These are phyloP conservation scores for Talaromyces sp. DNA, from an alignment of 2,329 filamentous ascomycete genomes.

Conservation along the genomic window DNA sequence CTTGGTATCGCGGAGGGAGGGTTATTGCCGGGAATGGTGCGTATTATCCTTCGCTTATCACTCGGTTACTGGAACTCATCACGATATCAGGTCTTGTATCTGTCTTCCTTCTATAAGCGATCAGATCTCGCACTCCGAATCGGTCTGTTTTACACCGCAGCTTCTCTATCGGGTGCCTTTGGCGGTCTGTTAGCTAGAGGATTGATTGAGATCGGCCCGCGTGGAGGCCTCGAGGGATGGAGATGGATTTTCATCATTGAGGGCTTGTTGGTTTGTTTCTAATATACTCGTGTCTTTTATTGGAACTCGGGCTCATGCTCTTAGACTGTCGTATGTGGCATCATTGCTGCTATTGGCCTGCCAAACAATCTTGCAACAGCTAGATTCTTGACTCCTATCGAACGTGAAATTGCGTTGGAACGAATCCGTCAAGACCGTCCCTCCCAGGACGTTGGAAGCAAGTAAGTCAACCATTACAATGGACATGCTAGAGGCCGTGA, in stretches of 20 bases:
- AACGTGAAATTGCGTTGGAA: slow-evolving; percentile 49
- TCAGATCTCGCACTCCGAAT: slow-evolving; percentile 61
- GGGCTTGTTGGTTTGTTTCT: slow-evolving; percentile 39
- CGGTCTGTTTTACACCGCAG: slow-evolving; percentile 65
- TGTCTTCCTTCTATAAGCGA: slow-evolving; percentile 60
- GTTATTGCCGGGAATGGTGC: slow-evolving; percentile 62
- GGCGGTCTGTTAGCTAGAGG: slow-evolving; percentile 61
- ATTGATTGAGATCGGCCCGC: slow-evolving; percentile 56
- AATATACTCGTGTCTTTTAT: neutral
- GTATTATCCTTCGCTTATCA: slow-evolving; percentile 10
- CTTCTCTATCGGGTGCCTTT: slow-evolving; percentile 63
- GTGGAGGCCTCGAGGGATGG: slow-evolving; percentile 56
- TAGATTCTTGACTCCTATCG: slow-evolving; percentile 51
- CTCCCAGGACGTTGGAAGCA: slow-evolving; percentile 14
- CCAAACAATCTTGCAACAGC: slow-evolving; percentile 56
- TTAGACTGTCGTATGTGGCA: slow-evolving; percentile 54
- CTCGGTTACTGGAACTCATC: neutral
- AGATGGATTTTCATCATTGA: slow-evolving; percentile 63
- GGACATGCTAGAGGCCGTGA: too few species aligned
- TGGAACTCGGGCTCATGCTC: neutral
- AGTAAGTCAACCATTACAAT: slow-evolving; percentile 15
- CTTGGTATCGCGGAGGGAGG: slow-evolving; percentile 64
- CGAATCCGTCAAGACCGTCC: slow-evolving; percentile 44
- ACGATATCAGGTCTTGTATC: slow-evolving; percentile 54
- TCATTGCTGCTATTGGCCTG: slow-evolving; percentile 52